Evolutionary conservation across 768 basidiomycete species (phyloP), one percentile per base, ranked within the genome.

Genomic region (Boletales sp.): DNA sequence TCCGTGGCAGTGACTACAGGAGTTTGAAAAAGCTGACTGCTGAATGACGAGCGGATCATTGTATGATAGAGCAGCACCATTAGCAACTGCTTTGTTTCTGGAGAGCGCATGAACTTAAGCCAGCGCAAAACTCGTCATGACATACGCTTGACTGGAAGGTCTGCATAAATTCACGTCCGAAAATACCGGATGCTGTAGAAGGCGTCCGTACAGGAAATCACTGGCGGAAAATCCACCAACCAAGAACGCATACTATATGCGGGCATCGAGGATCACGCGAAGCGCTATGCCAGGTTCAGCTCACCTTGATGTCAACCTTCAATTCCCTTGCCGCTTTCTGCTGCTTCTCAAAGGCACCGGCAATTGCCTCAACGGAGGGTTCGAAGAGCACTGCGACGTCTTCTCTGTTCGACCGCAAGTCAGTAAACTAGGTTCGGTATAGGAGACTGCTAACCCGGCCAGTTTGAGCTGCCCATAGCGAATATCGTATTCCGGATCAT

Each of bases 211-310:
- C 14, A 81, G 56, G 63, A 69, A 79, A 21, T 73, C 72, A 44
- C 70, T 79, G 10, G 75, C 73, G 0, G 74, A 72, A 51, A 78
- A 80, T 0, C 78, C 77, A 2, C 79, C 78, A 2, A 80, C 77
- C 3, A 83, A 69, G 37, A 78, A 72, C 17, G 74, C 68, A 12
- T 67, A 47, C 69, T 68, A 31, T 5, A 31, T 2, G 27, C 3
- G 6, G 31, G 11, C 8, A 18, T 57, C 7, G 40, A 31, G 8
- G 2, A 0, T 3, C n/a, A 13, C 8, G 10, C 13, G 40, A 1
- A 37, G 7, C 7, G 5, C 7, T 12, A 27, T 27, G 27, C 34
- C 35, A 29, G 34, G 2, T 2, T 11, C 17, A 37, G 35, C 14
- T 19, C 13, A 46, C 55, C 63, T 46, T 54, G 67, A 73, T 31